phyloP scores from a whole-genome alignment of 1,139 yeast species.

The Kurtzmaniella quercitrusa region DNA sequence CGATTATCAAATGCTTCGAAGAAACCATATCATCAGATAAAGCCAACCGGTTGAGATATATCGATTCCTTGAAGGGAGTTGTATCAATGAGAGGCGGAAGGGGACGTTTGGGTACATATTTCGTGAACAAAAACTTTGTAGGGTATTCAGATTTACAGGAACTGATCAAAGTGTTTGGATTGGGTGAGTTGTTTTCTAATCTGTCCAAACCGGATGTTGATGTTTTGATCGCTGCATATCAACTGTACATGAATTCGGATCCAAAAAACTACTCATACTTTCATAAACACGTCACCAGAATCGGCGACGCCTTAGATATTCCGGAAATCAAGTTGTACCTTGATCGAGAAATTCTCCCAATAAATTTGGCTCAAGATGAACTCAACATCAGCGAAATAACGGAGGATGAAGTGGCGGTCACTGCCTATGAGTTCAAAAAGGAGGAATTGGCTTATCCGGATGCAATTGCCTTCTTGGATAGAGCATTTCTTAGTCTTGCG shows the following conservation, averaged over 20 bases:
- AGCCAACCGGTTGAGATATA: constrained; percentile 51
- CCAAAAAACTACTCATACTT: constrained; percentile 32
- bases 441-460: constrained; percentile 51
- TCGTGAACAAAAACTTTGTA: constrained; percentile 42
- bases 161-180: constrained; percentile 53
- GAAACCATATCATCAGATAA: constrained; percentile 52
- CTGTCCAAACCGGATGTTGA: constrained; percentile 21
- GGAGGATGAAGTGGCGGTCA: constrained; percentile 70
- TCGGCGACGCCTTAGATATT: constrained; percentile 48
- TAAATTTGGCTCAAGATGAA: constrained; percentile 55
- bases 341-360: constrained; percentile 50
- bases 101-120: constrained; percentile 34
- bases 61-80: constrained; percentile 50
- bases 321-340: constrained; percentile 38
- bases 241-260: constrained; percentile 30
- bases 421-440: constrained; percentile 62
- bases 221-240: constrained; percentile 43
- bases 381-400: constrained; percentile 61
- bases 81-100: constrained; percentile 13
- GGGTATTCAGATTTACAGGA: constrained; percentile 58
- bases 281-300: constrained; percentile 31
- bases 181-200: constrained; percentile 21
- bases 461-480: constrained; percentile 35
- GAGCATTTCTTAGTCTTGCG: constrained; percentile 38
- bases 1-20: constrained; percentile 60